phyloP scores from a whole-genome alignment of 768 basidiomycete species.

The Suillus cothurnatus region DNA sequence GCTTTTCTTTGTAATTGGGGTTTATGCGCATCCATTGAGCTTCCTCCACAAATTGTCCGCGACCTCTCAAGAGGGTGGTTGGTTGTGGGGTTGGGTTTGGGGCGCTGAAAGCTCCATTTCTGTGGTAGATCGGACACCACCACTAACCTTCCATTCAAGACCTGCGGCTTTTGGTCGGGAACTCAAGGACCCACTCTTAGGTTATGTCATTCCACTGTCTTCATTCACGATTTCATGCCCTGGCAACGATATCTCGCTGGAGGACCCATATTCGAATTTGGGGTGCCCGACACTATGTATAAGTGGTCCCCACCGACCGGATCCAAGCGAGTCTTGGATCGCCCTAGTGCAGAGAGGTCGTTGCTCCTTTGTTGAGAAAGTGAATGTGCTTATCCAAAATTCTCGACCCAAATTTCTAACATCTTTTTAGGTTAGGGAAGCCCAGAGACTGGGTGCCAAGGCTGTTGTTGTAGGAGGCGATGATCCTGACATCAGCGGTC shows the following conservation, averaged over 20 bases:
- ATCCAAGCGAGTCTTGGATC: conserved; percentile 76
- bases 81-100: conserved; percentile 69
- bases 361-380: conserved; percentile 93
- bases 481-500: conserved; percentile 61
- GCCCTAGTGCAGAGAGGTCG: conserved; percentile 88
- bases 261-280: conserved; percentile 37
- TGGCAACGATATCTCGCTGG: conserved; percentile 25
- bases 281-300: conserved; percentile 75
- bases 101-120: conserved; percentile 72
- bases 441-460: conserved; percentile 71
- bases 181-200: conserved; percentile 65
- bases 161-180: conserved; percentile 78
- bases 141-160: conserved; percentile 70
- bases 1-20: conserved; percentile 13
- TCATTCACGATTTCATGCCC: conserved; percentile 62
- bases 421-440: conserved; percentile 48
- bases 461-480: conserved; percentile 94
- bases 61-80: conserved; percentile 46
- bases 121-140: conserved; percentile 73
- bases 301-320: conserved; percentile 55
- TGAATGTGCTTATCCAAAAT: conserved; percentile 39
- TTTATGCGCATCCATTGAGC: conserved; percentile 7
- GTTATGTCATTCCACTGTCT: conserved; percentile 71
- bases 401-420: neutral
- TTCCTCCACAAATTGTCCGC: conserved; percentile 43